Base-by-base conservation (phyloP, 257 asterid genomes). In the Solanum rostratum region DNA sequence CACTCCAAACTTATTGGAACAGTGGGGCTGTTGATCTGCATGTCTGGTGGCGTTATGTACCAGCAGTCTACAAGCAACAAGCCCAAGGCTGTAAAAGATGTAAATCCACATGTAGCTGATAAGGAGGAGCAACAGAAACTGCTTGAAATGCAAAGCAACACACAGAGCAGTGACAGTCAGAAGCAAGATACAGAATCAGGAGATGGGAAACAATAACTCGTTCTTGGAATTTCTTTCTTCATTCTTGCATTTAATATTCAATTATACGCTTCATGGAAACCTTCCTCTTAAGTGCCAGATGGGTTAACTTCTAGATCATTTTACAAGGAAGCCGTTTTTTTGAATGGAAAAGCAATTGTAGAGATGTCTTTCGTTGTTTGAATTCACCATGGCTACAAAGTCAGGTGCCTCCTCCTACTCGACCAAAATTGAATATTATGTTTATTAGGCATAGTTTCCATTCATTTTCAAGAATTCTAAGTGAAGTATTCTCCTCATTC, bases 1-100 rank as follows among this genome's bases (percentile, higher is more conserved):
- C 99, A 96, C 87, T 94, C 99, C 13, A 90, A 97, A 12, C 55
- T 92, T 41, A 88, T 93, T 86, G 98, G 99, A 78, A 95, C 99
- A 10, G 86, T 94, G 6, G 99, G 99, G 33, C 95, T 96, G 30
- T 85, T 96, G 90, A 91, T 94, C 84, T 96, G 99, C 89, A 96
- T 96, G 99, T 53, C 84, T 74, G 99, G 98, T 43, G 99, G 99
- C 53, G 54, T 94, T 45, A 33, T 96, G 95, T 96, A 96, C 88
- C 98, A 96, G 71, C 98, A 90, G 85, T 96, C 97, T 22, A 90
- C 95, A 20, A 94, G 92, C 89, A 89, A 85, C 69, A 91, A 91
- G 79, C 84, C 93, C 50, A 87, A 91, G 79, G 89, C 86, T 12
- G 91, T 60, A 7, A 87, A 84, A 86, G 95, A 90, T 81, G 91